Percentiles rank a stretch among this genome's conserved stretches.
Evolutionary conservation across 805 yeast species (phyloP).

Genomic region (Yamadazyma philogaea): DNA sequence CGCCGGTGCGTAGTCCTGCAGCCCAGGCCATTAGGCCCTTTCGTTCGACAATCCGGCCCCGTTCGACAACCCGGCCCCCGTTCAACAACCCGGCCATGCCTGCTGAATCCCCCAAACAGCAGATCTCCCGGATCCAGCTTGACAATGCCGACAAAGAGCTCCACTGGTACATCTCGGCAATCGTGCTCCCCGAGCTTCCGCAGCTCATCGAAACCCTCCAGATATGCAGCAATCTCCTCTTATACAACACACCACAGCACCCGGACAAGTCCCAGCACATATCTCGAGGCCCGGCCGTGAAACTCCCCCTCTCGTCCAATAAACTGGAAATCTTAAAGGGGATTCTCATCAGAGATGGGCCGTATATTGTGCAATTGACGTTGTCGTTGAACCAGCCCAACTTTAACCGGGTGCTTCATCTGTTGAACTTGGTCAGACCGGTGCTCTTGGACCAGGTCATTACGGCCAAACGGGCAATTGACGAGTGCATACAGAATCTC

Average conservation of each 20-base stretch:
- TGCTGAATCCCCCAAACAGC: no score
- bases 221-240: constrained; percentile 34
- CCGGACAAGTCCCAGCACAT: constrained; percentile 11
- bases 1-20: no score
- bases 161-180: constrained; percentile 27
- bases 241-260: constrained; percentile 26
- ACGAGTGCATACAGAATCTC: constrained; percentile 30
- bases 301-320: constrained; percentile 54
- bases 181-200: constrained; percentile 28
- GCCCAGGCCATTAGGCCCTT: no score
- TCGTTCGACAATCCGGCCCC: no score
- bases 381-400: constrained; percentile 41
- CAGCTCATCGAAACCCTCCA: constrained; percentile 37
- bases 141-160: constrained; percentile 25
- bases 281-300: constrained; percentile 43
- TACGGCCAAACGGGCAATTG: constrained; percentile 44
- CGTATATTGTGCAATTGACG: constrained; percentile 48
- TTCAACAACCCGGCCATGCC: no score
- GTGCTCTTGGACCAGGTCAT: constrained; percentile 43
- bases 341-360: constrained; percentile 52
- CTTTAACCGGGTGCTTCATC: constrained; percentile 32
- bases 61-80: no score
- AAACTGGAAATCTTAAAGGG: constrained; percentile 62
- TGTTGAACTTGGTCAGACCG: constrained; percentile 28
- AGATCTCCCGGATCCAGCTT: constrained; percentile 12